A percentile compares a stretch with the other conserved stretches of the same genome.
Conservation (phyloP, 805 yeast species). For the Nakazawaea ishiwadae region DNA sequence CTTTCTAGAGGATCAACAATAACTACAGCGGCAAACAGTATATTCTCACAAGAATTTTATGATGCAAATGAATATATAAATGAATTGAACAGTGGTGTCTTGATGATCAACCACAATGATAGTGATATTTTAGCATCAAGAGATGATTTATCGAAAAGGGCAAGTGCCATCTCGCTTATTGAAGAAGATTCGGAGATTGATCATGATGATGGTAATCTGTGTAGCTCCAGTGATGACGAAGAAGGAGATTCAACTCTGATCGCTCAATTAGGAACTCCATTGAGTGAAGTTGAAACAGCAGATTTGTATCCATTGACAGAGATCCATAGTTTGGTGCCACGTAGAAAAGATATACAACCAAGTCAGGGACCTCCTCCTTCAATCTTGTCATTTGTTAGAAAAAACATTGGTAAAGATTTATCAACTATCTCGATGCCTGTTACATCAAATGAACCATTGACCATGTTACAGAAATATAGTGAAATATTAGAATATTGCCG, state of each 20-base stretch:
- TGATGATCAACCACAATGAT: slow-evolving; percentile 41
- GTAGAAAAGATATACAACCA: slow-evolving; percentile 57
- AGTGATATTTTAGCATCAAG: background rate
- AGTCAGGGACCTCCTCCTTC: slow-evolving; percentile 76
- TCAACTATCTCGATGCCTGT: slow-evolving; percentile 90
- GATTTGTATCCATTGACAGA: slow-evolving; percentile 69
- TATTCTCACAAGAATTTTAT: slow-evolving; percentile 48
- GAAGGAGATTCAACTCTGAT: background rate
- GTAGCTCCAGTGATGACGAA: slow-evolving; percentile 3
- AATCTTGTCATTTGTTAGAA: slow-evolving; percentile 70
- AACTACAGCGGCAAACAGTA: slow-evolving; percentile 24
- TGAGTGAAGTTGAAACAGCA: slow-evolving; percentile 1
- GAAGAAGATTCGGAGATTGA: slow-evolving; percentile 20
- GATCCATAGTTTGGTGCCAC: slow-evolving; percentile 31
- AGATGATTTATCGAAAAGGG: background rate
- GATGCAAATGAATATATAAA: slow-evolving; percentile 70
- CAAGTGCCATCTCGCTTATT: slow-evolving; percentile 2
- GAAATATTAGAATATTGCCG: slow-evolving; percentile 77
- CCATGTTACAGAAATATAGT: slow-evolving; percentile 72
- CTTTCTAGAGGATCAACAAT: slow-evolving; percentile 1
- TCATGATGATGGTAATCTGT: background rate
- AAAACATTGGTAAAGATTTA: slow-evolving; percentile 90
- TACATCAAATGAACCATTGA: slow-evolving; percentile 85
- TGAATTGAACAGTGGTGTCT: slow-evolving; percentile 45
- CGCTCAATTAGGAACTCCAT: slow-evolving; percentile 8